phyloP scores from a whole-genome alignment of 495 filamentous ascomycete genomes.

The Hypoxylon perforatum region DNA sequence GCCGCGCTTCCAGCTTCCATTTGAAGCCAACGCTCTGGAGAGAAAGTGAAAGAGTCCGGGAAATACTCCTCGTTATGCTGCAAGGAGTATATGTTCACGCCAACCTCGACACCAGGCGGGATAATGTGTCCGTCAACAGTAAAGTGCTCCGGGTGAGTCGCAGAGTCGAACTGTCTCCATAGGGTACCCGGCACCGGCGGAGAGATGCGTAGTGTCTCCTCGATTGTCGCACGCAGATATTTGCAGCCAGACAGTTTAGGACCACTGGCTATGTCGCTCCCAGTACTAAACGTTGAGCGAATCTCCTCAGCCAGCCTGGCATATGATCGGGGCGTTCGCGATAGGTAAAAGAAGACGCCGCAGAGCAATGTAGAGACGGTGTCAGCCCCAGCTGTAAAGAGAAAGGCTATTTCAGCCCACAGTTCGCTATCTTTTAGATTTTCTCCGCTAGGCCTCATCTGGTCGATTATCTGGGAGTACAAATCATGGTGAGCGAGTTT shows the following conservation, averaged over 20 bases:
- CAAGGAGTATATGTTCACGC: too few species aligned
- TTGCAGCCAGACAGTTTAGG: conserved; percentile 59
- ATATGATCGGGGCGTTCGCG: conserved; percentile 50
- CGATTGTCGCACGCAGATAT: conserved; percentile 62
- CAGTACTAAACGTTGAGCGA: conserved; percentile 46
- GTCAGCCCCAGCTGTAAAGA: conserved; percentile 32
- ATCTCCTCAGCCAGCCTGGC: conserved; percentile 54
- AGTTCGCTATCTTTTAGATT: conserved; percentile 16
- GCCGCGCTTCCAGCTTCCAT: too few species aligned
- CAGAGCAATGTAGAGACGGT: conserved; percentile 12
- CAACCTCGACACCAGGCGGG: conserved; percentile 34
- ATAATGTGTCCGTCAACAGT: conserved; percentile 62
- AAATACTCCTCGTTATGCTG: too few species aligned
- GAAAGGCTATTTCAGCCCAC: conserved; percentile 32
- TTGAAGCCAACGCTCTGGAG: too few species aligned
- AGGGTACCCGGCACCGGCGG: conserved; percentile 62
- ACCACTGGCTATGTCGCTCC: conserved; percentile 48
- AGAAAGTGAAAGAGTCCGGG: too few species aligned
- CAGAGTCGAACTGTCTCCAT: conserved; percentile 47
- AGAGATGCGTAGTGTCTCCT: conserved; percentile 68
- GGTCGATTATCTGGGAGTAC: conserved; percentile 51
- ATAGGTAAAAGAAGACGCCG: conserved; percentile 26
- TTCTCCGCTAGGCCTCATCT: conserved; percentile 40
- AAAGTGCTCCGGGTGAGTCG: conserved; percentile 46
- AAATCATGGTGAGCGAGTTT: conserved; percentile 32